Base-by-base conservation (phyloP, 306 rosid genomes). In the Luffa aegyptiaca region DNA sequence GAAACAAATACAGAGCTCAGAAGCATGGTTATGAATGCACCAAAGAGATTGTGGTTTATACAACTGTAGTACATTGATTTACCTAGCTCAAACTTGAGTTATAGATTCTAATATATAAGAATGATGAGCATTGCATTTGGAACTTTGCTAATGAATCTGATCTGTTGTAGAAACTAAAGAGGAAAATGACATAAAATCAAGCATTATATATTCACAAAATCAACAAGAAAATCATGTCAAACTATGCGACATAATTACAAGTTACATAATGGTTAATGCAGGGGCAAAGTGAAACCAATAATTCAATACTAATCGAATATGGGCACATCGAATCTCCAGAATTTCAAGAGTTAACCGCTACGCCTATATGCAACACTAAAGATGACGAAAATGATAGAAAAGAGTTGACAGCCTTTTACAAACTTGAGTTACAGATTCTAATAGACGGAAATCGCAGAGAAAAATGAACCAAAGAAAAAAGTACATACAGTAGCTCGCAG, bases 371-470 rank as follows among this genome's bases (percentile, higher is more conserved):
- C 64, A 37, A 46, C 6, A 39, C 79, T 75, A 52, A n/a, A 35
- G 20, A 73, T 33, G 61, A 49, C 62, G 26, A 73, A 49, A 33
- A 6, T 7, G 9, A 53, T 51, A 65, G 17, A 18, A 46, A 69
- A 69, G 16, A 20, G 63, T 75, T 36, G 59, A 77, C 75, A 78
- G 81, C 86, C 76, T 90, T 90, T 89, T 95, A 92, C 97, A 92
- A 86, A 89, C n/a, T n/a, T n/a, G n/a, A n/a, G n/a, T n/a, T n/a
- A n/a, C n/a, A n/a, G n/a, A n/a, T n/a, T n/a, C n/a, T n/a, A n/a
- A n/a, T n/a, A n/a, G n/a, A n/a, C n/a, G n/a, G n/a, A n/a, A n/a
- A n/a, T n/a, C n/a, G n/a, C n/a, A n/a, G n/a, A n/a, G n/a, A n/a
- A n/a, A n/a, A n/a, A n/a, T n/a, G n/a, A n/a, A n/a, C n/a, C n/a